phyloP scores from a whole-genome alignment of 1,284 basidiomycete species.

The Rhodotorula sp. region DNA sequence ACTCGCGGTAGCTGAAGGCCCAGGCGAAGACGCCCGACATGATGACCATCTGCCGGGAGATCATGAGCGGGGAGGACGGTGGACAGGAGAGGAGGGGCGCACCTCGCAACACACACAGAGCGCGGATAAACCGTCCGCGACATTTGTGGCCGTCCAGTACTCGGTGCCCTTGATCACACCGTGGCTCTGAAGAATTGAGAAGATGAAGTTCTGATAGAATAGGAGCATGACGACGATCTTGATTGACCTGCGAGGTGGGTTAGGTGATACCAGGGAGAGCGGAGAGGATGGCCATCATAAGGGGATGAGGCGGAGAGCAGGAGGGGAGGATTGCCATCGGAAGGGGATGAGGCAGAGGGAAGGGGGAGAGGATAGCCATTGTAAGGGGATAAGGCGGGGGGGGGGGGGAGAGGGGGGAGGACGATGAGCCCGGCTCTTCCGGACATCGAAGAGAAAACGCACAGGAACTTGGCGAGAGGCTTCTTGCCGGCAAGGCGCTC shows the following conservation, averaged over 20 bases:
- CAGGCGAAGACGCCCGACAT: conserved; percentile 75
- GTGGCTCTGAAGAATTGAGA: conserved; percentile 50
- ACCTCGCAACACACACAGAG: conserved; percentile 80
- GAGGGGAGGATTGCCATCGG: too few species aligned
- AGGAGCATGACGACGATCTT: conserved; percentile 70
- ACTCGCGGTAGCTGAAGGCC: conserved; percentile 74
- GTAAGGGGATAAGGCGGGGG: too few species aligned
- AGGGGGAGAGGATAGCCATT: too few species aligned
- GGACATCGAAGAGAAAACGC: too few species aligned
- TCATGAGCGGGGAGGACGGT: background rate
- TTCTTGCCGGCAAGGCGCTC: conserved; percentile 72
- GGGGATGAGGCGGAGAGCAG: too few species aligned
- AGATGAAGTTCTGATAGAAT: conserved; percentile 49
- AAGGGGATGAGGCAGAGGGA: too few species aligned
- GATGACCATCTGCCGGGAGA: conserved; percentile 67
- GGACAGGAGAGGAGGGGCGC: conserved; percentile 1
- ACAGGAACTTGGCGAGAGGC: conserved; percentile 76
- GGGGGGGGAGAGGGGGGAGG: too few species aligned
- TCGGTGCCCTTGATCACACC: conserved; percentile 57
- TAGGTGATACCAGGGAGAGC: too few species aligned
- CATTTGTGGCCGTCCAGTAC: conserved; percentile 65
- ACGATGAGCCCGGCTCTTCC: too few species aligned
- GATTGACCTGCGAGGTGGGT: conserved; percentile 16
- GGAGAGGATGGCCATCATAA: too few species aligned
- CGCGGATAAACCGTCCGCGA: conserved; percentile 78